Base-by-base conservation (phyloP, 805 yeast genomes). In the Teunomyces aglyptinius region DNA sequence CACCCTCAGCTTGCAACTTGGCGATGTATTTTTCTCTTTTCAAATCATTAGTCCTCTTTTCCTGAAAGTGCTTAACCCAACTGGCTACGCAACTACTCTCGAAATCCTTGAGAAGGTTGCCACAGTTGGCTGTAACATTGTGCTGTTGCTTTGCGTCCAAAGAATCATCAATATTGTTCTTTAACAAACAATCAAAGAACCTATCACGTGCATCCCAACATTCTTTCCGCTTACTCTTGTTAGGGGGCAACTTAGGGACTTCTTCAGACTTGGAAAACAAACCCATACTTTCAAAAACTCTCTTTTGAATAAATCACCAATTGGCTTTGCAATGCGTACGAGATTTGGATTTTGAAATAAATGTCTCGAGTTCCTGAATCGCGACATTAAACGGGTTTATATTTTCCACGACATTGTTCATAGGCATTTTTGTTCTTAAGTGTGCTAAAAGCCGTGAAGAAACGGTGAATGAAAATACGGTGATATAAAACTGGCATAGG, bases 121-220 rank as follows among this genome's bases (percentile, higher is more conserved):
- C 76, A 66, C 98, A 91, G 41, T 76, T 67, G 18, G 67, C 57
- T 44, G 77, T 75, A 35, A 89, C 81, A 26, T 66, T 65, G 5
- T 61, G 59, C 38, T 72, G 70, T 44, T 69, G 64, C 44, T 73
- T 71, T 7, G 80, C 76, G 49, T 82, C 88, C 45, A 83, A 67
- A 15, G 96, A 86, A 63, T 87, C 86, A 6, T 78, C 80, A 45
- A 92, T 83, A 13, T 78, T 68, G 57, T 85, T 77, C 41, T 68
- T 72, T 54, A 86, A 88, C 41, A 92, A 73, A 63, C 99, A 92
- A 6, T 67, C 75, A 57, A 89, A 89, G 61, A 78, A 90, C 34
- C 57, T 56, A 59, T 92, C 99, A 49, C 99, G 78, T 6, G 92
- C 75, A 43, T 84, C 92, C 98, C 98, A 94, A 70, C 99, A 92